Percentiles rank a stretch among this genome's conserved stretches.
phyloP scores from a whole-genome alignment of 2,329 filamentous ascomycete genomes.

The Diaporthe sp. region DNA sequence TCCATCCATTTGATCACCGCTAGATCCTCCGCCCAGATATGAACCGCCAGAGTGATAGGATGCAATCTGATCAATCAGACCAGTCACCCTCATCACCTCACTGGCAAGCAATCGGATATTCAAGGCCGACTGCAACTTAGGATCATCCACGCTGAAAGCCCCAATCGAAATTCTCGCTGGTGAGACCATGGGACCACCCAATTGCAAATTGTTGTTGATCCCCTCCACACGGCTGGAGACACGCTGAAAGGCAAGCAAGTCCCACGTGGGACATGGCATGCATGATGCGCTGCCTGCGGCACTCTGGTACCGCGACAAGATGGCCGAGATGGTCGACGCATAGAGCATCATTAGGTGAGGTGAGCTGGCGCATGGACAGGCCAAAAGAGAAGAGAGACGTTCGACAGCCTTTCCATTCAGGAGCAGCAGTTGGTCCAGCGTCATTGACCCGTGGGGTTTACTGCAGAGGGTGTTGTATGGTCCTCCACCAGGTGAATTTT shows the following conservation, averaged over 20 bases:
- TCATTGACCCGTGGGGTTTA: not conserved
- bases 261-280: not conserved
- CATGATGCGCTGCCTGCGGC: not conserved
- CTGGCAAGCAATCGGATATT: not conserved
- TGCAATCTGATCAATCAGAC: not conserved
- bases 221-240: not conserved
- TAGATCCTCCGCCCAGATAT: not conserved
- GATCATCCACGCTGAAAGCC: slow-evolving; percentile 1
- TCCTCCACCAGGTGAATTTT: not conserved
- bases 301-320: not conserved
- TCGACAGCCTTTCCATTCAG: not conserved
- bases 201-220: not conserved
- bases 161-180: not conserved
- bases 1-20: not conserved
- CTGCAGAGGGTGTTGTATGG: not conserved
- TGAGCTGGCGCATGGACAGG: not conserved
- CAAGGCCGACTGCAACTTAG: not conserved
- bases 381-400: not conserved
- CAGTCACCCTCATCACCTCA: not conserved
- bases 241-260: not conserved
- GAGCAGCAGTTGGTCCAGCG: not conserved
- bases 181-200: not conserved
- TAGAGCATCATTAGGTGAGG: not conserved
- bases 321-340: not conserved
- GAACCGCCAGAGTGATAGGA: not conserved